Evolutionary conservation across 2,329 filamentous ascomycete species (phyloP).

Genomic region (Trichoderma endophyticum): DNA sequence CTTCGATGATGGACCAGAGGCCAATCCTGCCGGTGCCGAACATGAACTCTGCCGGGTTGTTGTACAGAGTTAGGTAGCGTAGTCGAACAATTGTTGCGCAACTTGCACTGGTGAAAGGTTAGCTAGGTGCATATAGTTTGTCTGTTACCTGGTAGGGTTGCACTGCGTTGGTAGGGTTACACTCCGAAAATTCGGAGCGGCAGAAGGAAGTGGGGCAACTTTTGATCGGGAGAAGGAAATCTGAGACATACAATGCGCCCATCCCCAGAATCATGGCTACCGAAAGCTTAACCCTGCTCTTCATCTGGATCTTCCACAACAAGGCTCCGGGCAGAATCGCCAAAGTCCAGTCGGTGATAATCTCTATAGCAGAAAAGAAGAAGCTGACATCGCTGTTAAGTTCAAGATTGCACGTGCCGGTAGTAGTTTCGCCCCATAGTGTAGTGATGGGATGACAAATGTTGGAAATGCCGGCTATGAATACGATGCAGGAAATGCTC

Average conservation of each 20-base stretch:
- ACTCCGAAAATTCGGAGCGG: too few species aligned
- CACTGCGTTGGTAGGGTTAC: neutral
- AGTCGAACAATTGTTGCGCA: constrained; percentile 15
- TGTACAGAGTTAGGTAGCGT: constrained; percentile 7
- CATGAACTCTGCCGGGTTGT: constrained; percentile 13
- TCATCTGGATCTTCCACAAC: constrained; percentile 9
- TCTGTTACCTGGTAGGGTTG: neutral
- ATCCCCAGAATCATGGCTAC: constrained; percentile 9
- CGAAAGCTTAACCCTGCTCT: constrained; percentile 7
- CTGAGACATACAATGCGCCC: constrained; percentile 12
- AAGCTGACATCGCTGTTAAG: constrained; percentile 13
- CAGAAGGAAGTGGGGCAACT: neutral
- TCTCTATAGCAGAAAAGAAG: constrained; percentile 11
- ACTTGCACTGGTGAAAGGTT: constrained; percentile 5
- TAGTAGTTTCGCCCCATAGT: constrained; percentile 9
- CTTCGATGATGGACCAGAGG: constrained; percentile 12
- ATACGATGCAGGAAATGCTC: constrained; percentile 6
- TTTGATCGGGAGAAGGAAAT: neutral
- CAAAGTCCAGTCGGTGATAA: constrained; percentile 6
- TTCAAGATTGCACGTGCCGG: constrained; percentile 3
- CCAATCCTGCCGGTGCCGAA: constrained; percentile 10
- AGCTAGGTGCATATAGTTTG: neutral
- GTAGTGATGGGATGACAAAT: constrained; percentile 15
- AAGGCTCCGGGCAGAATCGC: neutral
- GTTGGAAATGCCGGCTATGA: constrained; percentile 12